Evolutionary conservation across 1,139 yeast genomes (phyloP), one percentile per base, ranked within the genome.

Genomic region (Zygosaccharomyces pseudobailii): DNA sequence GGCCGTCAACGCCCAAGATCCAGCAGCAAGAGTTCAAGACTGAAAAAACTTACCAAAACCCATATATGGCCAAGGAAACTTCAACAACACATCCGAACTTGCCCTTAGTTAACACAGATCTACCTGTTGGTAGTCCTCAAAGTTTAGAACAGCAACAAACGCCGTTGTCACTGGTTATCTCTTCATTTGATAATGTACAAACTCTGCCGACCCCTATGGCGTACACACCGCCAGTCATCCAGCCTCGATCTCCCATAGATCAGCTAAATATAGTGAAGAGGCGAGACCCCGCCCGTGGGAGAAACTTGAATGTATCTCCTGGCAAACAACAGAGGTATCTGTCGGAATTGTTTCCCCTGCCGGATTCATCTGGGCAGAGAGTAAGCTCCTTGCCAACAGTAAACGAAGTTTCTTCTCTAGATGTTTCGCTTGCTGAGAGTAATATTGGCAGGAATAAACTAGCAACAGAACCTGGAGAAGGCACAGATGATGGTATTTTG

Each of bases 131-230:
- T 23, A 32, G 36, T 24, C 13, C 38, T 9, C 43, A 47, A n/a
- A 42, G 34, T 10, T 17, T 21, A 39, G 47, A 31, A 27, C 51
- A 32, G 24, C 42, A 36, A 9, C 35, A 38, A 5, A 55, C 60
- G 1, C 60, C 58, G 1, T 40, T 57, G n/a, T 45, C 55, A 33
- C 34, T 55, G 8, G 40, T 51, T 17, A 55, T 52, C 8, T 56
- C 63, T 25, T 45, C 53, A 3, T 62, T 59, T 39, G 61, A 54
- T 8, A 54, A 54, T 34, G 53, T 60, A 21, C 55, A 57, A 5
- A 48, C 52, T 21, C 45, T 63, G 31, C 67, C 67, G 2, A 63
- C 67, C 3, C 67, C 67, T 32, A 56, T 62, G 59, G 47, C 54
- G 2, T 62, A 59, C 42, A 53, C 59, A 7, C 64, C 65, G 4